A percentile compares a stretch with the other conserved stretches of the same genome.
Conservation (phyloP, 2,329 filamentous ascomycete species). For the Tolypocladium sp. region DNA sequence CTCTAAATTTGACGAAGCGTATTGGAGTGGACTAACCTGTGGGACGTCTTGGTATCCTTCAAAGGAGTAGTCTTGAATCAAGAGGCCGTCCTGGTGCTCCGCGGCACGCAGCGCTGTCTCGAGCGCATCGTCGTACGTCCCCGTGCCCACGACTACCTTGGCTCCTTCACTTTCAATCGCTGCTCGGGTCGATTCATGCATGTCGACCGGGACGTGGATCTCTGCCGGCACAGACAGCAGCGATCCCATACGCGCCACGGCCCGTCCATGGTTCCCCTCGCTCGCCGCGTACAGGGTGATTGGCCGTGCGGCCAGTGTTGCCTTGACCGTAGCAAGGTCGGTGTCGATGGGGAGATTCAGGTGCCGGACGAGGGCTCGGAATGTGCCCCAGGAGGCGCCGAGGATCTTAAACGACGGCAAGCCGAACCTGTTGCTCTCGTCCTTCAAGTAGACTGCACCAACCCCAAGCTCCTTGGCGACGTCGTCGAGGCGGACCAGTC, state of each 20-base stretch:
- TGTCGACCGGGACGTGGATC: slow-evolving; percentile 54
- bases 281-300: slow-evolving; percentile 54
- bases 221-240: slow-evolving; percentile 44
- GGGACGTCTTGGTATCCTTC: slow-evolving; percentile 59
- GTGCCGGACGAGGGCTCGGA: slow-evolving; percentile 41
- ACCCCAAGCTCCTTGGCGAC: slow-evolving; percentile 51
- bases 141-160: slow-evolving; percentile 41
- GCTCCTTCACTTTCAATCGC: slow-evolving; percentile 56
- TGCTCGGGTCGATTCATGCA: slow-evolving; percentile 42
- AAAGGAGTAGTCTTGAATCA: slow-evolving; percentile 63
- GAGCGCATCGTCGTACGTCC: slow-evolving; percentile 57
- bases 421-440: slow-evolving; percentile 59
- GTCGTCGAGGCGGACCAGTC: slow-evolving; percentile 37
- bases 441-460: slow-evolving; percentile 54
- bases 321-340: slow-evolving; percentile 32
- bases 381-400: slow-evolving; percentile 66
- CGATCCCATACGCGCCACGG: slow-evolving; percentile 58
- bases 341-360: slow-evolving; percentile 33
- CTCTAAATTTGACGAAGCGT: too few relatives aligned
- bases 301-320: slow-evolving; percentile 13
- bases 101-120: slow-evolving; percentile 33
- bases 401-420: slow-evolving; percentile 73
- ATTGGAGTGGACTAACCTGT: slow-evolving; percentile 24
- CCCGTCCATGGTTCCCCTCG: slow-evolving; percentile 70
- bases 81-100: slow-evolving; percentile 31